A percentile compares a stretch with the other conserved stretches of the same genome.
Conservation (phyloP, 768 basidiomycete genomes). For the Cubamyces sp. region DNA sequence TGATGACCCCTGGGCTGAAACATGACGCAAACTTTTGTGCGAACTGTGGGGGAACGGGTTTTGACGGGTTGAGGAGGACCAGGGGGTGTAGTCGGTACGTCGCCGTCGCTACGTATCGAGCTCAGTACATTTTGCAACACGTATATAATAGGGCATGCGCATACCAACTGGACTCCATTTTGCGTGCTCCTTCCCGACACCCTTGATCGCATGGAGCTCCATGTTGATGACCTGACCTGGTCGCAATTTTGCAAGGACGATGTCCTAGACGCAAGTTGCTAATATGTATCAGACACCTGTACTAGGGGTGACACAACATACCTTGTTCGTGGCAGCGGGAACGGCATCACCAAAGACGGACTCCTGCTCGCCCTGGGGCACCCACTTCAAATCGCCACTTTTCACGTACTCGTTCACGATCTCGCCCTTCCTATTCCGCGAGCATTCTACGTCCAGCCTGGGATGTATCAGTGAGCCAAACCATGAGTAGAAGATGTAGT, state of each 20-base stretch:
- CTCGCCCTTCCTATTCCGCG: constrained; percentile 58
- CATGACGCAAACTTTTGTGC: constrained; percentile 84
- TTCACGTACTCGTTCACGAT: constrained; percentile 43
- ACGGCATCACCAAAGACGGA: constrained; percentile 54
- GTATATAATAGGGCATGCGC: constrained; percentile 20
- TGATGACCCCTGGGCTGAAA: constrained; percentile 84
- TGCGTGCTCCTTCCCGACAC: constrained; percentile 92
- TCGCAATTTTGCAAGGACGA: constrained; percentile 88
- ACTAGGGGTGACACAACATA: neutral
- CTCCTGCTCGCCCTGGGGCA: constrained; percentile 81
- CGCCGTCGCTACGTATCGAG: constrained; percentile 75
- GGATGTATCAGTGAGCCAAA: neutral
- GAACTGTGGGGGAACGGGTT: constrained; percentile 77
- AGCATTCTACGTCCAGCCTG: constrained; percentile 61
- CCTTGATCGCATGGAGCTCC: constrained; percentile 90
- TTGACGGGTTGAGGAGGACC: constrained; percentile 68
- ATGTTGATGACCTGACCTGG: constrained; percentile 89
- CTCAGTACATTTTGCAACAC: neutral
- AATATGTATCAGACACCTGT: neutral
- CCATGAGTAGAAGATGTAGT: neutral
- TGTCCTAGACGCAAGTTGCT: constrained; percentile 45
- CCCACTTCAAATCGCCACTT: constrained; percentile 73
- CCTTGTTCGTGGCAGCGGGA: constrained; percentile 65
- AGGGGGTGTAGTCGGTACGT: constrained; percentile 92
- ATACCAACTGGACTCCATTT: constrained; percentile 95